These are phyloP conservation scores for Linnemannia exigua DNA, from an alignment of 192 early-diverging fungal genomes.

Conservation along the genomic window DNA sequence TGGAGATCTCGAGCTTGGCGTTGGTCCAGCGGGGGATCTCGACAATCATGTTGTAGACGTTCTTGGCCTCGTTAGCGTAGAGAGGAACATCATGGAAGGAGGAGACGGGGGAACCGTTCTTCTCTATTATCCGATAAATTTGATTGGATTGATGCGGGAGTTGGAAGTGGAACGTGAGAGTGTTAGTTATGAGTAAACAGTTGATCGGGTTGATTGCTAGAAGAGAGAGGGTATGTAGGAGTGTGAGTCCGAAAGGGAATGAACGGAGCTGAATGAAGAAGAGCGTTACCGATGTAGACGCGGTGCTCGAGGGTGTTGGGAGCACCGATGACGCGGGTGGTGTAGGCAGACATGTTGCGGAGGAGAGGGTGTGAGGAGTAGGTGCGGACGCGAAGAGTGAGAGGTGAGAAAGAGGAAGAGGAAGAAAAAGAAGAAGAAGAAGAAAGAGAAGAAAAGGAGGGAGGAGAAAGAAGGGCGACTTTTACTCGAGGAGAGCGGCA, in stretches of 20 bases:
- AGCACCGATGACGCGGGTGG: slow-evolving; percentile 86
- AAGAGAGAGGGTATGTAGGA: neutral
- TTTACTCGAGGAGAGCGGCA: slow-evolving; percentile 21
- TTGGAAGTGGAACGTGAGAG: slow-evolving; percentile 4
- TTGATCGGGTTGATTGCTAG: neutral
- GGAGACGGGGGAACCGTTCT: slow-evolving; percentile 87
- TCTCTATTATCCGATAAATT: slow-evolving; percentile 63
- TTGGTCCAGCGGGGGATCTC: slow-evolving; percentile 99
- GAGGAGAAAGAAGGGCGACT: slow-evolving; percentile 12
- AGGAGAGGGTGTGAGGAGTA: slow-evolving; percentile 16
- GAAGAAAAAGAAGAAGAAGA: neutral
- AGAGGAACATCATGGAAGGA: slow-evolving; percentile 99
- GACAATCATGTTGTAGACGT: slow-evolving; percentile 97
- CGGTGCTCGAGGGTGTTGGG: slow-evolving; percentile 93
- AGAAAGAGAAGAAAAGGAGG: slow-evolving; percentile 15
- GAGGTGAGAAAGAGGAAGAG: slow-evolving; percentile 46
- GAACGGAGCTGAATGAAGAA: neutral
- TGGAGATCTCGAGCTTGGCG: slow-evolving; percentile 98
- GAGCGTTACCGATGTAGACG: slow-evolving; percentile 82
- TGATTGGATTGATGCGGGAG: neutral
- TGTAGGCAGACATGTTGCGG: slow-evolving; percentile 74
- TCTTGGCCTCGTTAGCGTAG: slow-evolving; percentile 91
- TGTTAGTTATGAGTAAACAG: neutral
- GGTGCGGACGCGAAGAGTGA: slow-evolving; percentile 14
- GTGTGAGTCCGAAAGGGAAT: neutral